Conservation (phyloP, 2,329 filamentous ascomycete genomes). For the Aspergillus sp. region DNA sequence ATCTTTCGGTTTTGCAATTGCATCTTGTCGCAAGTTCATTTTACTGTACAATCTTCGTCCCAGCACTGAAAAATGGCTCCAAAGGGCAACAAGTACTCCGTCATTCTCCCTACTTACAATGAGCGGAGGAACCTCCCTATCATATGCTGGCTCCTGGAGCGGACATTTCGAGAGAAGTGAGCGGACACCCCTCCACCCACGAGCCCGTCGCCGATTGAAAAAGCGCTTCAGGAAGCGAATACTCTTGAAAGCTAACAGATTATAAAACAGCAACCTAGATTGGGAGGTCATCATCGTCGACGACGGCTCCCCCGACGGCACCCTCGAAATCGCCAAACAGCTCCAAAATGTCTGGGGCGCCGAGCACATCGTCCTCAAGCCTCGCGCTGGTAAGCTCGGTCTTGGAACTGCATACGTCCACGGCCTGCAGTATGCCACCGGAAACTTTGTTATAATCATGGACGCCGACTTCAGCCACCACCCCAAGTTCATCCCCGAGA, state of each 20-base stretch:
- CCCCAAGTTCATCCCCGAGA: constrained; percentile 96
- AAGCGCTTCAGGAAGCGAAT: neutral
- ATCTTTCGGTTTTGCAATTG: neutral
- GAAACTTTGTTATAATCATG: constrained; percentile 99
- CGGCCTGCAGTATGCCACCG: constrained; percentile 82
- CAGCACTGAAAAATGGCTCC: constrained; percentile 33
- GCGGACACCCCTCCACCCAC: constrained; percentile 22
- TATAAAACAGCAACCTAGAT: constrained; percentile 70
- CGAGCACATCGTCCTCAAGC: constrained; percentile 77
- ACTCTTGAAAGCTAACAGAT: neutral
- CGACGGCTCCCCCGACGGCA: constrained; percentile 95
- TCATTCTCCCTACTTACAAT: constrained; percentile 98
- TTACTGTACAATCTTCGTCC: neutral
- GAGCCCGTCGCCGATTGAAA: neutral
- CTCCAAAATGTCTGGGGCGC: constrained; percentile 79
- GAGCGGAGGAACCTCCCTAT: constrained; percentile 97
- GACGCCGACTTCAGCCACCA: constrained; percentile 99
- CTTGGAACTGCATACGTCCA: constrained; percentile 96
- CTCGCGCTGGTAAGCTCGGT: constrained; percentile 92
- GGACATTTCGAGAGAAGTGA: constrained; percentile 86
- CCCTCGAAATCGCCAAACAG: constrained; percentile 84
- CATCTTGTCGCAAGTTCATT: constrained; percentile 1
- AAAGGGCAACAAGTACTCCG: constrained; percentile 79
- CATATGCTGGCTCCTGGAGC: constrained; percentile 89
- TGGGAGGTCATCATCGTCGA: constrained; percentile 99